These are phyloP conservation scores for Lenwebbia sp. DNA, from an alignment of 345 rosid genomes.

Conservation along the genomic window DNA sequence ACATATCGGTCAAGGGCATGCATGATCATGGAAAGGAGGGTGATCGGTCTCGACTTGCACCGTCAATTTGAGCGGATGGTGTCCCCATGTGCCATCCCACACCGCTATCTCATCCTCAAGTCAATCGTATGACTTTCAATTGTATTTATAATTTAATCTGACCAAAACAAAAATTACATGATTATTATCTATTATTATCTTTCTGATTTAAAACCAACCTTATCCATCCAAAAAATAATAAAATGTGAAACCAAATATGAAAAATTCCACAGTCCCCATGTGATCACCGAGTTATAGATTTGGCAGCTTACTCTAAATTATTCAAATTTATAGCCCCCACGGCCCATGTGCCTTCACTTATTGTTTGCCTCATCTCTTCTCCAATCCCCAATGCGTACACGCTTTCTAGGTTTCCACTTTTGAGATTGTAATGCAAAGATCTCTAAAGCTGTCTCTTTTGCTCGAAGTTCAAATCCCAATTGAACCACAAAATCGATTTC, in stretches of 20 bases:
- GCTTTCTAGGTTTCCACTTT: not conserved
- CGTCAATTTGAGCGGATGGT: not conserved
- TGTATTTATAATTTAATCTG: too few species aligned
- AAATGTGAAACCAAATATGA: not conserved
- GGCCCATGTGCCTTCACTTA: conserved; percentile 36
- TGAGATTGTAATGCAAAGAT: not conserved
- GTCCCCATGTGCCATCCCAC: not conserved
- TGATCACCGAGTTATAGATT: not conserved
- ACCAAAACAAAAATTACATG: too few species aligned
- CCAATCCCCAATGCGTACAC: not conserved
- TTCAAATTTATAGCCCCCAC: not conserved
- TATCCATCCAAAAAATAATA: not conserved
- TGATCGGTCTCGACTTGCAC: not conserved
- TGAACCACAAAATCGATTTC: not conserved
- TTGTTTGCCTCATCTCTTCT: conserved; percentile 6
- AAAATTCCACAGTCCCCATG: not conserved
- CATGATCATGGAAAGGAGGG: too few species aligned
- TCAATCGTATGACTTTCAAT: not conserved
- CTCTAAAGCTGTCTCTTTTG: not conserved
- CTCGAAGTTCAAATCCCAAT: not conserved
- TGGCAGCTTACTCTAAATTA: not conserved
- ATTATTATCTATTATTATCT: not conserved
- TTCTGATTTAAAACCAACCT: not conserved
- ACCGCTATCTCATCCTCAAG: not conserved
- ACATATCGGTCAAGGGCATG: too few species aligned